Conservation (phyloP, 2,329 filamentous ascomycete genomes). For the Neofusicoccum sp. region DNA sequence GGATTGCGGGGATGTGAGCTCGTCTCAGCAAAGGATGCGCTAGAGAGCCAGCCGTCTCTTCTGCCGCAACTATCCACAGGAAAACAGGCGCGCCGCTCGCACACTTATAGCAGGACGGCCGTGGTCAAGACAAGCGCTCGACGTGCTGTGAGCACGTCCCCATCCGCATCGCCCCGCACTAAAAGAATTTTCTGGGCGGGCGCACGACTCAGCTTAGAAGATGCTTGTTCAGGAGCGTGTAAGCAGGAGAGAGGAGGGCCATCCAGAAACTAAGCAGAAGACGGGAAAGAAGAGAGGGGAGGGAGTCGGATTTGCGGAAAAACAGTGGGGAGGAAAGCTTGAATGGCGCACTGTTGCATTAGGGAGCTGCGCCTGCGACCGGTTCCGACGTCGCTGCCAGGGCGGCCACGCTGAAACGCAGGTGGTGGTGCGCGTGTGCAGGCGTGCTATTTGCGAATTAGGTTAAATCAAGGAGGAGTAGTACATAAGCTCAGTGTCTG, state of each 20-base stretch:
- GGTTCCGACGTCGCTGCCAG: neutral
- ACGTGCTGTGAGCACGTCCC: neutral
- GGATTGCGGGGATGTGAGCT: no score
- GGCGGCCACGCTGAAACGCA: neutral
- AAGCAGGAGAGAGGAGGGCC: neutral
- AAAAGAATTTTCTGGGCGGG: neutral
- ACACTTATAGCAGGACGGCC: no score
- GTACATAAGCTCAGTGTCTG: no score
- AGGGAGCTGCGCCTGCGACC: neutral
- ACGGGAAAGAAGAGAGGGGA: no score
- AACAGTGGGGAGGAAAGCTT: neutral
- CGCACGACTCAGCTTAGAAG: conserved; percentile 5
- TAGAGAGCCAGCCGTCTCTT: no score
- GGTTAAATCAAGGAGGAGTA: no score
- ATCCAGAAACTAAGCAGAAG: neutral
- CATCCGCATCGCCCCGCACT: neutral
- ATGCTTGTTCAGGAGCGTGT: neutral
- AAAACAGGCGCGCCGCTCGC: no score
- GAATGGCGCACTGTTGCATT: neutral
- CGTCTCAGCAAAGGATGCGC: no score
- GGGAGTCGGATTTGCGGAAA: neutral
- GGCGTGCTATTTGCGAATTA: no score
- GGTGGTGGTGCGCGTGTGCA: neutral
- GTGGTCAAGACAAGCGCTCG: no score
- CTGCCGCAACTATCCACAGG: no score